Conservation (phyloP, 2,329 filamentous ascomycete genomes). For the Paraphaeosphaeria minitans region DNA sequence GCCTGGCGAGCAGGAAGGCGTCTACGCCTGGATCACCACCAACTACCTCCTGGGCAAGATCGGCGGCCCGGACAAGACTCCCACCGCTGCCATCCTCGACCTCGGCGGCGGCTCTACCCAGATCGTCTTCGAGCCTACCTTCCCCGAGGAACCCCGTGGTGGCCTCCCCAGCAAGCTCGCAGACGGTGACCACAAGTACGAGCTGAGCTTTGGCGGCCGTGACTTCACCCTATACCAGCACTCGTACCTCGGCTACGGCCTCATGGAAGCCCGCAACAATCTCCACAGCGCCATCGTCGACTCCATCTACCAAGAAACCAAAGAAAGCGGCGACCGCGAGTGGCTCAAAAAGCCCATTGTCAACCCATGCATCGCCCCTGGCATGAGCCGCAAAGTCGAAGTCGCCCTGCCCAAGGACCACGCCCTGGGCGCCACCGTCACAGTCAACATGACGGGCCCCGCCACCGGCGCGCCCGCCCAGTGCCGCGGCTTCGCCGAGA, state of each 20-base stretch:
- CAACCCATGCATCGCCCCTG: constrained; percentile 86
- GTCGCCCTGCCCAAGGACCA: constrained; percentile 72
- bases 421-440: constrained; percentile 66
- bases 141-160: constrained; percentile 71
- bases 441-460: constrained; percentile 88
- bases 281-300: constrained; percentile 79
- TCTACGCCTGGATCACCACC: constrained; percentile 98
- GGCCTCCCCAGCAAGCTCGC: constrained; percentile 85
- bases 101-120: constrained; percentile 96
- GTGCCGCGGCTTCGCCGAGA: constrained; percentile 88
- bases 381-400: constrained; percentile 74
- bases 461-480: constrained; percentile 75
- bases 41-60: constrained; percentile 99
- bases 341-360: constrained; percentile 75
- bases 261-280: constrained; percentile 91
- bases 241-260: constrained; percentile 93
- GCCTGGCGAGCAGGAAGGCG: constrained; percentile 95
- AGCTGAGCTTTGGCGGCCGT: constrained; percentile 85
- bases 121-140: constrained; percentile 97
- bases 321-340: constrained; percentile 52
- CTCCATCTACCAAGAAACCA: constrained; percentile 68
- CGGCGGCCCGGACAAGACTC: constrained; percentile 84
- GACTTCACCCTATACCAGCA: constrained; percentile 96
- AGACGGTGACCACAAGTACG: constrained; percentile 95
- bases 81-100: constrained; percentile 94